Evolutionary conservation across 306 rosid genomes (phyloP).

Genomic region (barrel medic (Medicago truncatula)): MtrunA17r5.0-ANR NC_053043.1:42388001-42388500

Average conservation of each 20-base stretch:
- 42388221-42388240: too few species aligned
- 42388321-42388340: neutral
- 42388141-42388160: too few species aligned
- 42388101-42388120: constrained; percentile 69
- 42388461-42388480: constrained; percentile 87
- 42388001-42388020: neutral
- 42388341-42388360: neutral
- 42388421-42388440: constrained; percentile 78
- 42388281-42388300: neutral
- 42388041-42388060: constrained; percentile 76
- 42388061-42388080: constrained; percentile 71
- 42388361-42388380: neutral
- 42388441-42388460: constrained; percentile 66
- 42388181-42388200: too few species aligned
- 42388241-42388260: too few species aligned
- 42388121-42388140: too few species aligned
- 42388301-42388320: neutral
- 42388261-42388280: neutral
- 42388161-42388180: too few species aligned
- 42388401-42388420: constrained; percentile 62
- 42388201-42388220: too few species aligned
- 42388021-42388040: constrained; percentile 56
- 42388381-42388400: constrained; percentile 55
- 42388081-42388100: constrained; percentile 95
- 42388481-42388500: constrained; percentile 63